These are phyloP conservation scores for Xylaria telfairii DNA, from an alignment of 495 filamentous ascomycete species.

Conservation along the genomic window DNA sequence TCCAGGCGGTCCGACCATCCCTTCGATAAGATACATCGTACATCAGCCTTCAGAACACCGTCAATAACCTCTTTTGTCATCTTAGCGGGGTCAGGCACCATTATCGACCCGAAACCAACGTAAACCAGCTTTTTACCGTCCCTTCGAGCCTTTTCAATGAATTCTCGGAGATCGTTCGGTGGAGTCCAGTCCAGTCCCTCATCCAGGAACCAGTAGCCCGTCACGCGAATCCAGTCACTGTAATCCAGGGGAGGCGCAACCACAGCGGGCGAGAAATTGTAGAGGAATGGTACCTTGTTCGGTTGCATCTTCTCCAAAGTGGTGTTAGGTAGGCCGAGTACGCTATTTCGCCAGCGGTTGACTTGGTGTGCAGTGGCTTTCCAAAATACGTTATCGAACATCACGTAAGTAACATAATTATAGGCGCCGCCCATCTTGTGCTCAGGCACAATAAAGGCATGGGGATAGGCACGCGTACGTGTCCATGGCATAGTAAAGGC, in stretches of 20 bases:
- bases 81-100: conserved; percentile 87
- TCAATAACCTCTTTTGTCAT: conserved; percentile 90
- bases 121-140: conserved; percentile 95
- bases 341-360: conserved; percentile 88
- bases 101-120: conserved; percentile 94
- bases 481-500: conserved; percentile 99
- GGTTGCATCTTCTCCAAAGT: conserved; percentile 89
- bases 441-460: conserved; percentile 95
- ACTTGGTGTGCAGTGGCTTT: conserved; percentile 88
- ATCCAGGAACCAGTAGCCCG: conserved; percentile 97
- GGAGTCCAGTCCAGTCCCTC: conserved; percentile 80
- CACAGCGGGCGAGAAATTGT: conserved; percentile 94
- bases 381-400: conserved; percentile 98
- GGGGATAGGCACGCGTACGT: conserved; percentile 91
- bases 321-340: conserved; percentile 78
- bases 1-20: conserved; percentile 92
- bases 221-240: conserved; percentile 96
- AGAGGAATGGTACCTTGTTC: conserved; percentile 96
- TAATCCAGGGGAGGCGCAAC: conserved; percentile 93
- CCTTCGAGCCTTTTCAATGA: conserved; percentile 77
- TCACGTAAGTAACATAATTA: conserved; percentile 94
- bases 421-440: conserved; percentile 93
- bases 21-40: conserved; percentile 94
- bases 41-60: conserved; percentile 88
- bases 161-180: conserved; percentile 72